Percentiles rank a stretch among this genome's conserved stretches.
Conservation (phyloP, 257 asterid species). For the Solanum clarkiae region DNA sequence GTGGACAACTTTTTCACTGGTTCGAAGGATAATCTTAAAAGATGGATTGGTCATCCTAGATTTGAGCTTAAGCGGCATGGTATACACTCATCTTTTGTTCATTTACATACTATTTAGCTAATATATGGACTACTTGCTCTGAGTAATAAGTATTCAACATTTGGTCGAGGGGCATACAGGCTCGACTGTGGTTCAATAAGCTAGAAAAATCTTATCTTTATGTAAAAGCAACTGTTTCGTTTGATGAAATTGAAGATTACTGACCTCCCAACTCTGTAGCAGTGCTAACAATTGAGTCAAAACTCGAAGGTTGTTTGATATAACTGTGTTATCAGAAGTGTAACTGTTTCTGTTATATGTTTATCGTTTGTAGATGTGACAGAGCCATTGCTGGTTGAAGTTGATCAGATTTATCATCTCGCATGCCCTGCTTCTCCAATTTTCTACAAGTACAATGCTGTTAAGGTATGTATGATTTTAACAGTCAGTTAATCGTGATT, state of each 20-base stretch:
- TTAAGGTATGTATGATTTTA: conserved; percentile 37
- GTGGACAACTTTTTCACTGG: conserved; percentile 40
- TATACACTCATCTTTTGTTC: background rate
- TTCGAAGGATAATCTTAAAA: conserved; percentile 29
- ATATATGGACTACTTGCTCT: background rate
- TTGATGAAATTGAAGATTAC: background rate
- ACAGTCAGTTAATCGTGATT: background rate
- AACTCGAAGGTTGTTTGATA: background rate
- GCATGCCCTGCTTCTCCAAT: conserved; percentile 98
- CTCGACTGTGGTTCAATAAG: background rate
- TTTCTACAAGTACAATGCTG: conserved; percentile 89
- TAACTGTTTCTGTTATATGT: background rate
- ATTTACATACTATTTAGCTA: background rate
- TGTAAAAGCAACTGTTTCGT: background rate
- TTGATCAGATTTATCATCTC: conserved; percentile 89
- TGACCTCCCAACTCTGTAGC: background rate
- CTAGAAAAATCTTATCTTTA: background rate
- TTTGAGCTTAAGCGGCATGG: conserved; percentile 48
- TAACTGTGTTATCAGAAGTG: background rate
- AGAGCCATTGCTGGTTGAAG: conserved; percentile 72
- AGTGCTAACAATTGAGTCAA: background rate
- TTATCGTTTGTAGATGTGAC: conserved; percentile 53
- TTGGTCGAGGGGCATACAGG: background rate
- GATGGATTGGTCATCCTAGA: conserved; percentile 49
- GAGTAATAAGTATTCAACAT: background rate